Percentiles rank a stretch among this genome's conserved stretches.
These are phyloP conservation scores for Daldinia vernicosa DNA, from an alignment of 495 filamentous ascomycete genomes.

Conservation along the genomic window DNA sequence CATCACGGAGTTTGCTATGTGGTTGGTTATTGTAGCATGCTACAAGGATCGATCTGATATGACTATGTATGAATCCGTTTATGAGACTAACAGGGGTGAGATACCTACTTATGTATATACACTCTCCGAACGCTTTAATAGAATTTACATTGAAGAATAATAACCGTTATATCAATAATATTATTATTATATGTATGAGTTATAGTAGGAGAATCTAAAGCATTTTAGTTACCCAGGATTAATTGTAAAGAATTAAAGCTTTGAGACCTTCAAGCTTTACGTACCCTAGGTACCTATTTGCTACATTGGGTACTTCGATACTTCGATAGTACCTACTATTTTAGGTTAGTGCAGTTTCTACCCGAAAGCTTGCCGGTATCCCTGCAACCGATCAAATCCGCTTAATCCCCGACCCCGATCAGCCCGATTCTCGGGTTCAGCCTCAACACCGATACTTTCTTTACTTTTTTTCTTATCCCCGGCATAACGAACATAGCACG, in stretches of 20 bases:
- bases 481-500: neutral
- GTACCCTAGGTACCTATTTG: neutral
- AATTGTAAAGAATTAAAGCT: neutral
- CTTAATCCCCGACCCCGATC: constrained; percentile 3
- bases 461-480: constrained; percentile 4
- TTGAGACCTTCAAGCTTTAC: neutral
- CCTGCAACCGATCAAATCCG: constrained; percentile 11
- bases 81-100: neutral
- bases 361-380: constrained; percentile 19
- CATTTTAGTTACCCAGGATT: neutral
- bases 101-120: no score
- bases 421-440: constrained; percentile 7
- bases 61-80: constrained; percentile 1
- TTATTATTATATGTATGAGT: neutral
- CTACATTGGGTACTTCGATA: neutral
- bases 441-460: constrained; percentile 18
- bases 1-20: neutral
- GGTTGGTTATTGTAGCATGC: neutral
- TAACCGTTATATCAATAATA: neutral
- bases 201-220: neutral
- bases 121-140: neutral
- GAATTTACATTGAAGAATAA: neutral
- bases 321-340: neutral
- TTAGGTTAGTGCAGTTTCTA: constrained; percentile 18
- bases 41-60: neutral